Percentiles rank a stretch among this genome's conserved stretches.
These are phyloP conservation scores for Neonectria faginata DNA, from an alignment of 2,329 filamentous ascomycete genomes.

Conservation along the genomic window DNA sequence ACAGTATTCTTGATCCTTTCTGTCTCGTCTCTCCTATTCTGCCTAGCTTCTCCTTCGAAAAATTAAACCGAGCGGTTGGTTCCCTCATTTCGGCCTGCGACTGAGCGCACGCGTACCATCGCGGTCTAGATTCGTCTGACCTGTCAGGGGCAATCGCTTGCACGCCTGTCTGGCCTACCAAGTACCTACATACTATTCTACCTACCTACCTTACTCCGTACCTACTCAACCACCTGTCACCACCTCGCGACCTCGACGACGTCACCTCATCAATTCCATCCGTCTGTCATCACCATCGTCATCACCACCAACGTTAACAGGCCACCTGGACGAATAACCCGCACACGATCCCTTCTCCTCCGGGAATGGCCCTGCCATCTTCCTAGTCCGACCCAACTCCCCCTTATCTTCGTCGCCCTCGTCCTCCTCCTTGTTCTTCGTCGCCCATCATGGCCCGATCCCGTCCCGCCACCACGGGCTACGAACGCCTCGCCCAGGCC, in stretches of 20 bases:
- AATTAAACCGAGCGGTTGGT: neutral
- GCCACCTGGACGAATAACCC: neutral
- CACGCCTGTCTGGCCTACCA: neutral
- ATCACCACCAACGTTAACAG: neutral
- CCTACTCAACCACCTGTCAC: neutral
- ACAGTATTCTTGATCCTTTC: neutral
- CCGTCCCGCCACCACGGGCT: slow-evolving; percentile 81
- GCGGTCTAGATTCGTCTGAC: slow-evolving; percentile 14
- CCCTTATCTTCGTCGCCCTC: neutral
- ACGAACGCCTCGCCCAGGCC: slow-evolving; percentile 86
- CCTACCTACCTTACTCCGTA: too few relatives aligned
- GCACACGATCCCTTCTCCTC: neutral
- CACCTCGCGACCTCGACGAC: slow-evolving; percentile 18
- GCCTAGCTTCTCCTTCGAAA: neutral
- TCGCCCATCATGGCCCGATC: slow-evolving; percentile 68
- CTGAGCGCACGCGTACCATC: slow-evolving; percentile 22
- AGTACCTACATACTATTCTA: neutral
- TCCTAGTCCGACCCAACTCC: slow-evolving; percentile 21
- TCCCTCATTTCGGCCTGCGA: slow-evolving; percentile 10
- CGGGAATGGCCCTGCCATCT: slow-evolving; percentile 36
- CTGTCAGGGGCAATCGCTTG: slow-evolving; percentile 20
- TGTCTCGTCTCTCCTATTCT: neutral
- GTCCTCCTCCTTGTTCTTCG: neutral
- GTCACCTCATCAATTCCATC: slow-evolving; percentile 21
- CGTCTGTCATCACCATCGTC: neutral